phyloP scores from a whole-genome alignment of 208 protist genomes.

The Angomonas ambiguus region DNA sequence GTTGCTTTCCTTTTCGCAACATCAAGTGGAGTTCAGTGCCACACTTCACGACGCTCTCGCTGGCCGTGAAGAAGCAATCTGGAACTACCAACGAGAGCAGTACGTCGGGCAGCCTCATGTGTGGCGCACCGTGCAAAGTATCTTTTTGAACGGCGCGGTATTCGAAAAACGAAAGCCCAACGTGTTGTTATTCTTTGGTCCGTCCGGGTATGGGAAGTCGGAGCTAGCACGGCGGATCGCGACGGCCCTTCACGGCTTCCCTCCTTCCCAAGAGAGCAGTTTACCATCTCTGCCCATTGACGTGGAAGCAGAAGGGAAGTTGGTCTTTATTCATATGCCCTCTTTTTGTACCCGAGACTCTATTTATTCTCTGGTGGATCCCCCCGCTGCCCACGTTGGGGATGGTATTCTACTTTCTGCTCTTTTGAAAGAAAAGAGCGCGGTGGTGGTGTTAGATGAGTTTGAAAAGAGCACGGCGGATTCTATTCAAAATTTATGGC shows the following conservation, averaged over 20 bases:
- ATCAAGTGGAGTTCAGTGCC: not conserved
- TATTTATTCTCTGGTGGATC: slow-evolving; percentile 88
- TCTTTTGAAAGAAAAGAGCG: slow-evolving; percentile 49
- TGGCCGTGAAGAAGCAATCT: not conserved
- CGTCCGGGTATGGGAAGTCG: slow-evolving; percentile 82
- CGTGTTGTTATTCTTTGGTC: slow-evolving; percentile 79
- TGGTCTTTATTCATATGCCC: slow-evolving; percentile 83
- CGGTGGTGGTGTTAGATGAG: slow-evolving; percentile 84
- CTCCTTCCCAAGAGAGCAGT: slow-evolving; percentile 14
- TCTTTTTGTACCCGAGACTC: slow-evolving; percentile 83
- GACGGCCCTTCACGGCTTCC: slow-evolving; percentile 41
- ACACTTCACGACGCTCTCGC: no score
- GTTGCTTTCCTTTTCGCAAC: not conserved
- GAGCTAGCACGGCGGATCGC: slow-evolving; percentile 71
- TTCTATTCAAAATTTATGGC: slow-evolving; percentile 80
- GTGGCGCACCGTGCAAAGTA: slow-evolving; percentile 40
- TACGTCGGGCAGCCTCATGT: slow-evolving; percentile 73
- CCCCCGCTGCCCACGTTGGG: slow-evolving; percentile 76
- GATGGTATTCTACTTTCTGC: slow-evolving; percentile 80
- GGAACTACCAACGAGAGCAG: slow-evolving; percentile 34
- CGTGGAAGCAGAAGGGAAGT: slow-evolving; percentile 56
- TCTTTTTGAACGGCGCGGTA: slow-evolving; percentile 58
- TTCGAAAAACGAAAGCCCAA: slow-evolving; percentile 76
- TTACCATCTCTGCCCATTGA: no score
- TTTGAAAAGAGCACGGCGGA: slow-evolving; percentile 84